Conservation (phyloP, 306 rosid species). For the Urtica urens region DNA sequence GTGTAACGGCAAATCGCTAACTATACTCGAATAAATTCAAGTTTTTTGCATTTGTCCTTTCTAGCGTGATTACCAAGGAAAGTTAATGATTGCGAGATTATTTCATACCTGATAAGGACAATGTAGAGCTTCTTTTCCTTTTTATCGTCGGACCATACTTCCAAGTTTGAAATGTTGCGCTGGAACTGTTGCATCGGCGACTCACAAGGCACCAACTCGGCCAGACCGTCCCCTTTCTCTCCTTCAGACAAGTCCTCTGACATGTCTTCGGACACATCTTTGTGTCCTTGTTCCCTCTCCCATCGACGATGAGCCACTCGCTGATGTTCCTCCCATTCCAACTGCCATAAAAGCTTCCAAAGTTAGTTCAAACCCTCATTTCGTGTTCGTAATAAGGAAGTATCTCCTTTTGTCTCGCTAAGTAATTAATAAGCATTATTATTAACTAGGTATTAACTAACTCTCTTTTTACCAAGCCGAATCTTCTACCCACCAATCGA, state of each 20-base stretch:
- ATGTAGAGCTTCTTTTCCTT: conserved; percentile 71
- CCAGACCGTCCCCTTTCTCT: conserved; percentile 56
- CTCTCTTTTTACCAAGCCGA: too few relatives aligned
- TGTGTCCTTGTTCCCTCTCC: conserved; percentile 82
- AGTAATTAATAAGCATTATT: too few relatives aligned
- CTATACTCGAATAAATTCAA: too few relatives aligned
- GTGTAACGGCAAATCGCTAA: too few relatives aligned
- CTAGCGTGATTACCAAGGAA: too few relatives aligned
- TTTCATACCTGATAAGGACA: conserved; percentile 67
- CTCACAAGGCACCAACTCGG: conserved; percentile 36
- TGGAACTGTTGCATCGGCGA: conserved; percentile 36
- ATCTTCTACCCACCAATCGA: too few relatives aligned
- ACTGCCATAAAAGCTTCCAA: conserved; percentile 19
- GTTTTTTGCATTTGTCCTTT: too few relatives aligned
- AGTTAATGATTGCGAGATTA: too few relatives aligned
- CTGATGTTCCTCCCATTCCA: conserved; percentile 74
- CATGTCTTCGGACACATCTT: conserved; percentile 75
- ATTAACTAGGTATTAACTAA: too few relatives aligned
- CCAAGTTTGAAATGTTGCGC: conserved; percentile 48
- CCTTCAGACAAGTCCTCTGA: conserved; percentile 87
- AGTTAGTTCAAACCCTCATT: too few relatives aligned
- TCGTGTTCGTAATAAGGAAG: too few relatives aligned
- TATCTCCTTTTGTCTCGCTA: too few relatives aligned
- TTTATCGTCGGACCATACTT: conserved; percentile 83
- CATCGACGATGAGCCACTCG: conserved; percentile 41